Evolutionary conservation across 2,329 filamentous ascomycete species (phyloP), one percentile per base, ranked within the genome.

Genomic region (Trichoderma polysporum): DNA sequence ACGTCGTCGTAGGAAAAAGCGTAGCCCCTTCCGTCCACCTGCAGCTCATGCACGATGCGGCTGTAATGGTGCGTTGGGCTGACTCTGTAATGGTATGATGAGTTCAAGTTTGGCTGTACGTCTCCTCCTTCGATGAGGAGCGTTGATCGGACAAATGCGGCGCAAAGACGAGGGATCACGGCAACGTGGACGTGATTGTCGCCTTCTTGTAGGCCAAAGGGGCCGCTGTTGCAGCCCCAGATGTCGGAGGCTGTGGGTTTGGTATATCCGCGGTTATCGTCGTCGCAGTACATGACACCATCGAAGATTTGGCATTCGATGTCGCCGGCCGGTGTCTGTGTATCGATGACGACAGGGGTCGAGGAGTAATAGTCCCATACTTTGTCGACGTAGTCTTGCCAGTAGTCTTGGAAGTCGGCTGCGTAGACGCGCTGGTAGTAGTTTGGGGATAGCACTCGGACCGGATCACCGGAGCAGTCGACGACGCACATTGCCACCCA

Each of bases 1-100:
- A 91, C 88, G 73, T 91, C 89, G 72, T 91, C 89, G 70, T 90
- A 91, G 0, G 89, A 82, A 73, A 90, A 91, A 0, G 86, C 85
- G 73, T 91, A 91, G 0, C 89, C 89, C 52, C 81, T 78, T 1
- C 83, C 83, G 73, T 90, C 87, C 4, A 83, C 73, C 76, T 89
- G 86, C 58, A 85, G 81, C 41, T 82, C 76, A 75, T 91, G 89
- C 2, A 91, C 82, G 45, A 90, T 79, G 9, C 86, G 80, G 33
- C 85, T 79, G 73, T 89, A 91, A 73, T 90, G 87, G 71, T 77
- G 81, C 12, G 82, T 83, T 0, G 82, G 79, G 53, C 76, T 70
- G n/a, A 31, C 67, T 2, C 73, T 75, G 73, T 87, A 86, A 75
- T 85, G 86, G 29, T 67, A 66, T n/a, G 71, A 68, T 0, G 75